Conservation (phyloP, 192 early-diverging fungal species). For the Funneliformis geosporum region DNA sequence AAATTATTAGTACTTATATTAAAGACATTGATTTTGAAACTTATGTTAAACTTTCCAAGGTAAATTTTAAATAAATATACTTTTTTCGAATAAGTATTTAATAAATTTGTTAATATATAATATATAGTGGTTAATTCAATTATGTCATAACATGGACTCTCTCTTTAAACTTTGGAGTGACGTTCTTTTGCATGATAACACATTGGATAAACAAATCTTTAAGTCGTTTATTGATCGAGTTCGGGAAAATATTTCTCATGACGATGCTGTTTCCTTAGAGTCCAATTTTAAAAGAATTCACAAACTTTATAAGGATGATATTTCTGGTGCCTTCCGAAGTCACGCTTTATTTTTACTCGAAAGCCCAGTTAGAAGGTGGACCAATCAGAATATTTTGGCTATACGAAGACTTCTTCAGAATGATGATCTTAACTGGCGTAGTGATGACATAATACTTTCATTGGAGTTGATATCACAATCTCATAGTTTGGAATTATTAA, state of each 20-base stretch:
- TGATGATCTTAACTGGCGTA: not conserved
- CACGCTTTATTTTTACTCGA: not conserved
- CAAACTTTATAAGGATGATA: not conserved
- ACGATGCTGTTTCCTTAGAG: not conserved
- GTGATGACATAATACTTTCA: not conserved
- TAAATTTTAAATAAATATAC: not conserved
- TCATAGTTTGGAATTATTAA: not conserved
- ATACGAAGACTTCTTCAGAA: not conserved
- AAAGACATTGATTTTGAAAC: not conserved
- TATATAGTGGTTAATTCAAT: not conserved
- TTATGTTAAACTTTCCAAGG: not conserved
- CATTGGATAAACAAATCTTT: not conserved
- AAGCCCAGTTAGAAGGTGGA: not conserved
- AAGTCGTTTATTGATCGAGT: not conserved
- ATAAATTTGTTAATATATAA: not conserved
- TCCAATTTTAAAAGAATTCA: not conserved
- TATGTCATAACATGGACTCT: not conserved
- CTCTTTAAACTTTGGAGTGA: not conserved
- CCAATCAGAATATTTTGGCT: not conserved
- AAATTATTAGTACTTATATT: not conserved
- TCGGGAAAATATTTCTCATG: not conserved
- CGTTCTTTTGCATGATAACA: not conserved
- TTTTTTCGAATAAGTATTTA: not conserved
- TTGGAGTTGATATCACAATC: not conserved
- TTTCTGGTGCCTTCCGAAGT: not conserved